These are phyloP conservation scores for Calonectria pauciramosa DNA, from an alignment of 2,329 filamentous ascomycete genomes.

Conservation along the genomic window DNA sequence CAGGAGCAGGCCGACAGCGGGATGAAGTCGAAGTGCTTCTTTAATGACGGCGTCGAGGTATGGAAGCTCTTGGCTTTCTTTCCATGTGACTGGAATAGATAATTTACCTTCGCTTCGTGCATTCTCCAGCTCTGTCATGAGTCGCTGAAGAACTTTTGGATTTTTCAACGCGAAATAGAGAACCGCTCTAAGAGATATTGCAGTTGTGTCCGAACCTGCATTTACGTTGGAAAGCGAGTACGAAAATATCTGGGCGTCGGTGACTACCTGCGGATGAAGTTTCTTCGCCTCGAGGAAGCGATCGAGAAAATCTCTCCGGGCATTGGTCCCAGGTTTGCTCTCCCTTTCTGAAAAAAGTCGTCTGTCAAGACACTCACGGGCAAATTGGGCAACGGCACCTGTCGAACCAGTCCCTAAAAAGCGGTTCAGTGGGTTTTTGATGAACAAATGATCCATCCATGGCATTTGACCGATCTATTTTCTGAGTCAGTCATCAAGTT, in stretches of 20 bases:
- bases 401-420: constrained; percentile 66
- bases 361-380: constrained; percentile 77
- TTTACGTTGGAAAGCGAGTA: constrained; percentile 77
- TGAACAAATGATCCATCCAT: constrained; percentile 53
- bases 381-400: constrained; percentile 66
- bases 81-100: constrained; percentile 71
- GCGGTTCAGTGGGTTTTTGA: constrained; percentile 81
- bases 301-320: constrained; percentile 69
- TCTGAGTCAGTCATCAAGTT: background rate
- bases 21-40: constrained; percentile 81
- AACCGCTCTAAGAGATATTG: constrained; percentile 77
- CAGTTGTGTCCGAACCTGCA: constrained; percentile 83
- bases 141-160: constrained; percentile 74
- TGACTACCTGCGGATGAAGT: constrained; percentile 78
- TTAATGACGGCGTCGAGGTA: constrained; percentile 86
- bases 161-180: constrained; percentile 81
- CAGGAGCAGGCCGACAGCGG: constrained; percentile 77
- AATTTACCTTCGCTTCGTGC: constrained; percentile 57
- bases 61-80: constrained; percentile 75
- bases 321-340: constrained; percentile 53
- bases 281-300: constrained; percentile 78
- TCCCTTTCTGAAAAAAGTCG: constrained; percentile 69
- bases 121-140: constrained; percentile 63
- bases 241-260: constrained; percentile 70
- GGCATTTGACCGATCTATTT: background rate